Base-by-base conservation (phyloP, 345 rosid species). In the Corchorus capsularis region DNA sequence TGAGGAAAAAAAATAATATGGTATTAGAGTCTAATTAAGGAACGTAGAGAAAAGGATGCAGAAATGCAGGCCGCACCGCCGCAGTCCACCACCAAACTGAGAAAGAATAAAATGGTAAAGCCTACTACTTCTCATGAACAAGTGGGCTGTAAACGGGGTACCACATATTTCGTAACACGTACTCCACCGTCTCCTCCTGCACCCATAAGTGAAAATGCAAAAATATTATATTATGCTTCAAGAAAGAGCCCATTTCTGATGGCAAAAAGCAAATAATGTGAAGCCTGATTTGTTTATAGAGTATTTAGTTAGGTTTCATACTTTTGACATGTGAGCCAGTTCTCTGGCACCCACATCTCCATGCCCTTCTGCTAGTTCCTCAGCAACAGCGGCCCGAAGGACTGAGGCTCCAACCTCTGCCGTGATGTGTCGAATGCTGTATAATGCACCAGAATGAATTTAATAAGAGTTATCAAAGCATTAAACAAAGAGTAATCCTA, bases 351-450 rank as follows among this genome's bases (percentile, higher is more conserved):
- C 93, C 3, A 92, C 85, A 47, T 92, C 93, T 19, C 91, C 86
- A 60, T 84, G 90, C 54, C 99, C 99, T 82, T 96, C 97, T 6
- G 94, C 99, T 69, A 91, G n/a, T 64, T 80, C 91, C 77, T 93
- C 98, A 16, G 83, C 82, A 62, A 93, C 90, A 4, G 99, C 97
- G 75, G 99, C 90, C 80, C 84, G 86, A 72, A 96, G 60, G 82
- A 96, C 99, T 62, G 99, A 94, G 8, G 99, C 95, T 56, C 96
- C 97, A 7, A 96, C 99, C 84, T 93, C 95, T 5, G 95, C 93
- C 14, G 97, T 93, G 66, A 96, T 91, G 77, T 96, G 85, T 72
- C 99, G 87, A 72, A 96, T 96, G 75, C 99, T 96, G 95, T 86
- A 85, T 77, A 61, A 69, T 59, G 50, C 15, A 70, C 43, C 3